Base-by-base conservation (phyloP, 345 rosid genomes). In the Nasturtium officinale region DNA sequence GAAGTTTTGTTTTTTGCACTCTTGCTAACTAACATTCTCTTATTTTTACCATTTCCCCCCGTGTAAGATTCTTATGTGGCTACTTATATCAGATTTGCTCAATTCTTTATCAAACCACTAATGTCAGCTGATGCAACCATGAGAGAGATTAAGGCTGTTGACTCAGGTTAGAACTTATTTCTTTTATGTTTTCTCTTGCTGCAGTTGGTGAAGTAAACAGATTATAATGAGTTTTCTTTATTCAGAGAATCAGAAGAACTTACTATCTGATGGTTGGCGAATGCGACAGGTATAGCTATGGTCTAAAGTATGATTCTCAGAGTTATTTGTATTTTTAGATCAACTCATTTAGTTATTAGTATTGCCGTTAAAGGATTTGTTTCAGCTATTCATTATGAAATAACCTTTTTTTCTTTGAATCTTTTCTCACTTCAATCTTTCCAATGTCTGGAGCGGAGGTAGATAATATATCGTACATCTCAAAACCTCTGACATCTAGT, bases 61-160 rank as follows among this genome's bases (percentile, higher is more conserved):
- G 23, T 64, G 48, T 72, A 58, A 40, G 66, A 33, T 82, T 82
- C 68, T 61, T 40, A 61, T 69, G 48, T 72, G 40, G 48, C 45
- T 61, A 65, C 10, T 17, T 54, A 32, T 0, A 58, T 55, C 89
- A 94, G 98, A 77, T 94, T 91, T 56, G 87, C 92, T 0, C 97
- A 91, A 72, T 91, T 94, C 83, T 94, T 94, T 77, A 82, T 91
- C 52, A 89, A 87, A 64, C 98, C 97, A 45, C 81, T 94, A 79
- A 89, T 94, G 92, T 87, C 97, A 8, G 88, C 91, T 65, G 98
- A 94, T 62, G 98, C 98, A 46, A 91, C 97, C 20, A 86, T 21
- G 56, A 88, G 98, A 82, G 97, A 94, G 77, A 89, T 91, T 25
- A 94, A 88, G 79, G 96, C 96, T 5, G 96, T 94, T 66, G 98